Conservation (phyloP, 768 basidiomycete species). For the Termitomyces sp. region DNA sequence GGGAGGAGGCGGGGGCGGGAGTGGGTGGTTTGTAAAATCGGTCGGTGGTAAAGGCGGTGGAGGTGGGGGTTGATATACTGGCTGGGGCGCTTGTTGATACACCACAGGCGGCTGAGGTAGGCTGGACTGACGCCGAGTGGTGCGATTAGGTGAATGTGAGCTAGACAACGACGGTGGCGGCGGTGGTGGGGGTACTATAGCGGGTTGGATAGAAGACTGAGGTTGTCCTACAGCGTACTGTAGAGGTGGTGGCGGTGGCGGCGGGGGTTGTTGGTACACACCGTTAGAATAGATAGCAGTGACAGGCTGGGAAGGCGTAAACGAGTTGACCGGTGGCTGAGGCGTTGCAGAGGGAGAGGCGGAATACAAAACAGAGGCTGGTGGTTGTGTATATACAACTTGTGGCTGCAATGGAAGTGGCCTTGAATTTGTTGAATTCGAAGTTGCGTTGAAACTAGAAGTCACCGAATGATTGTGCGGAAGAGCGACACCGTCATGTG, state of each 20-base stretch:
- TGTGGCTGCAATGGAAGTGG: conserved; percentile 49
- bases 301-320: conserved; percentile 26
- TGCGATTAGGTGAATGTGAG: conserved; percentile 26
- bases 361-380: conserved; percentile 28
- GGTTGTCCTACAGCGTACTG: conserved; percentile 21
- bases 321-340: conserved; percentile 24
- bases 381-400: conserved; percentile 34
- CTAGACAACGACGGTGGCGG: conserved; percentile 25
- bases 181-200: conserved; percentile 30
- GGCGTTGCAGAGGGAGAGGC: conserved; percentile 26
- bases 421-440: conserved; percentile 29
- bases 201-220: conserved; percentile 14
- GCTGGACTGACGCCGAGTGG: conserved; percentile 42
- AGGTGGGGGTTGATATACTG: conserved; percentile 29
- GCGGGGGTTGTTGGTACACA: conserved; percentile 33
- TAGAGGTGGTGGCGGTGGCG: conserved; percentile 32
- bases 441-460: conserved; percentile 24
- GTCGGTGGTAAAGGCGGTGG: conserved; percentile 38
- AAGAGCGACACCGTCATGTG: conserved; percentile 33
- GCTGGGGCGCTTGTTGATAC: conserved; percentile 33
- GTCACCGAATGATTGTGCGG: conserved; percentile 30
- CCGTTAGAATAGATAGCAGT: conserved; percentile 24
- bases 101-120: conserved; percentile 50
- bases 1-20: conserved; percentile 37
- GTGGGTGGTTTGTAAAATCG: conserved; percentile 27